Conservation (phyloP, 768 basidiomycete genomes). For the Porpolomopsis calyptriformis region DNA sequence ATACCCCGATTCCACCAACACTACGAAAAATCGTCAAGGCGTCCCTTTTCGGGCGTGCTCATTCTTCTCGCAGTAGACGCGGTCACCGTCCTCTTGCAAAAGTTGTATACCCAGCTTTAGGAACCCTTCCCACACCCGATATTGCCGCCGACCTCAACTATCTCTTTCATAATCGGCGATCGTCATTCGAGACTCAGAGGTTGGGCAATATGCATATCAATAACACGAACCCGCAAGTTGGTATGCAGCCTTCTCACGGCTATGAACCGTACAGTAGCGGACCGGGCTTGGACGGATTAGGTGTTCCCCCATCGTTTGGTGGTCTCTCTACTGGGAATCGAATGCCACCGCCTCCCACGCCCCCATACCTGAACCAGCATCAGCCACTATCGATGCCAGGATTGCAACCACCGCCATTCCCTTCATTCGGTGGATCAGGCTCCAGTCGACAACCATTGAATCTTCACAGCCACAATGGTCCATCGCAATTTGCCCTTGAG, state of each 20-base stretch:
- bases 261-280: not conserved
- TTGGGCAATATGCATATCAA: slow-evolving; percentile 11
- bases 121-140: slow-evolving; percentile 37
- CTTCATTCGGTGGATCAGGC: slow-evolving; percentile 7
- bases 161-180: slow-evolving; percentile 36
- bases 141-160: slow-evolving; percentile 45
- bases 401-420: slow-evolving; percentile 10
- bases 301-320: slow-evolving; percentile 5
- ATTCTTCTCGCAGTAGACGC: slow-evolving; percentile 15
- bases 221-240: slow-evolving; percentile 3
- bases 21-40: slow-evolving; percentile 59
- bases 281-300: not conserved
- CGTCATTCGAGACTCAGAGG: slow-evolving; percentile 9
- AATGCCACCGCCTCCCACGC: slow-evolving; percentile 5
- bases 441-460: slow-evolving; percentile 1
- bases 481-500: slow-evolving; percentile 7
- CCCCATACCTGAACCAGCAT: slow-evolving; percentile 9
- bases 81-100: slow-evolving; percentile 11
- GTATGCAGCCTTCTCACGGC: slow-evolving; percentile 6
- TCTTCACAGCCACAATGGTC: slow-evolving; percentile 6
- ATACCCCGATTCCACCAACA: slow-evolving; percentile 35
- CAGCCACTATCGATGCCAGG: slow-evolving; percentile 13
- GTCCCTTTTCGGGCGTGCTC: slow-evolving; percentile 25
- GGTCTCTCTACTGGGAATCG: slow-evolving; percentile 8
- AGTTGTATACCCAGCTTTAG: slow-evolving; percentile 35